Base-by-base conservation (phyloP, 139 green algal species). In the Coccomyxa sp. region DNA sequence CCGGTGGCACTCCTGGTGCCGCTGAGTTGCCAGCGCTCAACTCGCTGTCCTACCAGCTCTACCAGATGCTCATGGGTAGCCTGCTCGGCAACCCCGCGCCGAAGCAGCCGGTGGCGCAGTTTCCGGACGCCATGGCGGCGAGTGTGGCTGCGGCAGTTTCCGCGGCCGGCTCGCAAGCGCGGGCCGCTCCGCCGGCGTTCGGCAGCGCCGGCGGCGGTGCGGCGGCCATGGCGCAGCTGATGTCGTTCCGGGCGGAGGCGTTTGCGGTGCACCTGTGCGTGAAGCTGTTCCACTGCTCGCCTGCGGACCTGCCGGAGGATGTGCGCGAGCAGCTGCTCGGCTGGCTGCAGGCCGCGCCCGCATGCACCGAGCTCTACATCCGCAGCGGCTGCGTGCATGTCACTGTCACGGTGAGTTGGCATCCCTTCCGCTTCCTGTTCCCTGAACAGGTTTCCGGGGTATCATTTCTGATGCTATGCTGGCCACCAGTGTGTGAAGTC, bases 281-380 rank as follows among this genome's bases (percentile, higher is more conserved):
- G 57, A 96, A 96, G 92, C 89, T 97, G 16, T 96, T 97, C 88
- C 92, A 91, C 80, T 86, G 87, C 81, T 95, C 92, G 10, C 93
- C 93, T 14, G 85, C 85, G 0, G 88, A 96, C 81, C 89, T 97
- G 81, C 93, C 93, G 0, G 45, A 45, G 0, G 87, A 90, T 63
- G 82, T 95, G 74, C 79, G 84, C 18, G 71, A 86, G 59, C 89
- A 90, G 63, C 83, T 94, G 14, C 71, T 82, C 1, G 80, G 68
- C 25, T 86, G 83, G 83, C 83, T 86, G 23, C 58, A 79, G 18
- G 67, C 28, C 67, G 68, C 83, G 15, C 92, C 91, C 3, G 79
- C 80, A 18, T 58, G 63, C 0, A 51, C 95, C 51, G 93, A 95
- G 67, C 63, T 71, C 21, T 71, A 71, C 21, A 25, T 71, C 21